Percentiles rank a stretch among this genome's conserved stretches.
Conservation (phyloP, 2,329 filamentous ascomycete species). For the Aspergillus sp. region DNA sequence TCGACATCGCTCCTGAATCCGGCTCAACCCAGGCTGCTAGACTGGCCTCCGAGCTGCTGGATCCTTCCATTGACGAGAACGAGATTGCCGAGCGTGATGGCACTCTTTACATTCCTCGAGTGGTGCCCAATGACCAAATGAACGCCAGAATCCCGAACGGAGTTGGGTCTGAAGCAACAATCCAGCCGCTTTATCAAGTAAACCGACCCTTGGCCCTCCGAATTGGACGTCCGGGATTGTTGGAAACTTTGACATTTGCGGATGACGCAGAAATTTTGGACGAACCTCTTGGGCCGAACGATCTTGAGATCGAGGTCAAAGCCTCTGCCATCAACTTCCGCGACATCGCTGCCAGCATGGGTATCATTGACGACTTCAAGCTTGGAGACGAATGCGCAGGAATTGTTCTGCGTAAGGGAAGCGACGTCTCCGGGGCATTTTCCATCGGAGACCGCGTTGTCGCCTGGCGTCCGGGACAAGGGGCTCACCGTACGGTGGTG, state of each 20-base stretch:
- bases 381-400: constrained; percentile 5
- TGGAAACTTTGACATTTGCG: constrained; percentile 2
- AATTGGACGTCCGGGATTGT: background rate
- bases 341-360: constrained; percentile 3
- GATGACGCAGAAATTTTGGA: background rate
- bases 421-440: background rate
- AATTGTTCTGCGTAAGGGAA: background rate
- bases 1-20: background rate
- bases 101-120: constrained; percentile 2
- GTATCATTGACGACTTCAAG: constrained; percentile 1
- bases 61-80: background rate
- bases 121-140: background rate
- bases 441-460: background rate
- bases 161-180: background rate
- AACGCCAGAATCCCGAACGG: constrained; percentile 3
- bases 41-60: background rate
- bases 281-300: background rate
- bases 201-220: background rate
- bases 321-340: constrained; percentile 3
- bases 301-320: constrained; percentile 1
- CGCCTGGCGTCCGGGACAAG: constrained; percentile 1
- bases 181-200: background rate
- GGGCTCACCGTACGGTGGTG: constrained; percentile 2
- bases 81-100: constrained; percentile 1
- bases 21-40: background rate